A percentile compares a stretch with the other conserved stretches of the same genome.
These are phyloP conservation scores for Olyra latifolia DNA, from an alignment of 176 grass and related monocot species.

Conservation along the genomic window DNA sequence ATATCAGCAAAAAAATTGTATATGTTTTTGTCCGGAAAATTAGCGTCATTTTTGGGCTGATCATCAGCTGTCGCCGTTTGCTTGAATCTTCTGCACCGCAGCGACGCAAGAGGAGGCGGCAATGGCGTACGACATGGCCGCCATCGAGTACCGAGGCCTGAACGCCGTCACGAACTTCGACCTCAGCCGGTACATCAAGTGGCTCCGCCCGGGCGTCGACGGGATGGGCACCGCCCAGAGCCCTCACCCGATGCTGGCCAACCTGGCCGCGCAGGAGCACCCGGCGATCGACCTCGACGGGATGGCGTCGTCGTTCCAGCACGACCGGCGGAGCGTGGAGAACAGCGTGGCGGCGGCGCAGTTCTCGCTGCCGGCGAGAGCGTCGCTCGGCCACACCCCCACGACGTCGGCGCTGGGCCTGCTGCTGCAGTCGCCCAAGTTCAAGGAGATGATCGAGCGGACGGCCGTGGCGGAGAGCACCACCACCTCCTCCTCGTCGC, in stretches of 20 bases:
- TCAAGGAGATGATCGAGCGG: conserved; percentile 76
- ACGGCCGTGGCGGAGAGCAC: conserved; percentile 40
- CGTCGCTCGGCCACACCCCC: conserved; percentile 16
- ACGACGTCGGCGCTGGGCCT: conserved; percentile 51
- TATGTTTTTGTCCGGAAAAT: not conserved
- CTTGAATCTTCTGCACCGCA: conserved; percentile 1
- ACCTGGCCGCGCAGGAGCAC: conserved; percentile 25
- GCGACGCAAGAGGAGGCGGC: conserved; percentile 94
- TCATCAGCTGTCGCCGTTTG: not conserved
- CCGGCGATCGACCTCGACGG: conserved; percentile 21
- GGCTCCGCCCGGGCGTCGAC: conserved; percentile 49
- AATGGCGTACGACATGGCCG: conserved; percentile 93
- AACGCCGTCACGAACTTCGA: conserved; percentile 97
- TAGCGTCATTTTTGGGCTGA: not conserved
- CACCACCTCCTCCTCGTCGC: conserved; percentile 37
- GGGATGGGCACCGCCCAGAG: conserved; percentile 11
- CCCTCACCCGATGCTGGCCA: conserved; percentile 34
- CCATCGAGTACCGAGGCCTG: conserved; percentile 82
- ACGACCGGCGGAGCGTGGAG: conserved; percentile 11
- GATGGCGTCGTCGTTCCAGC: conserved; percentile 34
- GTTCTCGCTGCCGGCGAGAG: conserved; percentile 14
- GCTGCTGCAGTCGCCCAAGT: conserved; percentile 64
- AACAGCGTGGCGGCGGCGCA: conserved; percentile 2
- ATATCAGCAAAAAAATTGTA: not conserved
- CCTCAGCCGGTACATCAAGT: conserved; percentile 85